Base-by-base conservation (phyloP, 2,329 filamentous ascomycete species). In the Xylariaceae sp. region DNA sequence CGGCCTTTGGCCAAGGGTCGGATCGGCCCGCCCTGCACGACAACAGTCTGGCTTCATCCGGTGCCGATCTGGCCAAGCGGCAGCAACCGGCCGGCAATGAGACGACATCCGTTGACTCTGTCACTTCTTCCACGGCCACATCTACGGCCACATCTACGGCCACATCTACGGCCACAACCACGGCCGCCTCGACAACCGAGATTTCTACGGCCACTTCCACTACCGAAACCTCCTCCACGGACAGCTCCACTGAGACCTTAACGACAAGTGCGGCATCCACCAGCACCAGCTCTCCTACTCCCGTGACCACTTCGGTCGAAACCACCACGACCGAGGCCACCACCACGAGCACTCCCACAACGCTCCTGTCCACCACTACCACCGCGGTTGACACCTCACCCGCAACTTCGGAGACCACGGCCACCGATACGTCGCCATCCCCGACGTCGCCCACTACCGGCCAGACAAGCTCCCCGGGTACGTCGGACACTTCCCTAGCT, bases 51-150 rank as follows among this genome's bases (percentile, higher is more conserved):
- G 78, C 79, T 13, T 74, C 69, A 8, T 72, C 73, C 37, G 63
- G 85, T 42, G 67, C 81, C 35, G 72, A 76, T 37, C 60, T 87
- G 36, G 81, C 75, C 23, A 77, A 75, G 57, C 72, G 80, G 42
- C 72, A 78, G 43, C 56, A 61, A 42, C 56, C 62, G 34, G 50
- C 36, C 3, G 32, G 40, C 27, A 53, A 55, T 29, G 51, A 51
- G 19, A 60, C 55, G 33, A 57, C 35, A 28, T 28, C 29, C 13
- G 24, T 25, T 16, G 16, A 24, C 18, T 19, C 29, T n/a, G n/a
- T n/a, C n/a, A 34, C 38, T 32, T 32, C 35, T n/a, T n/a, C 35
- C 12, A 31, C 35, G 6, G 41, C 33, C n/a, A 35, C 38, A 5
- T 18, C 39, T 24, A 28, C 43, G 12, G 16, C n/a, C 24, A 9